phyloP scores from a whole-genome alignment of 495 filamentous ascomycete species.

The Penicillium lividum region DNA sequence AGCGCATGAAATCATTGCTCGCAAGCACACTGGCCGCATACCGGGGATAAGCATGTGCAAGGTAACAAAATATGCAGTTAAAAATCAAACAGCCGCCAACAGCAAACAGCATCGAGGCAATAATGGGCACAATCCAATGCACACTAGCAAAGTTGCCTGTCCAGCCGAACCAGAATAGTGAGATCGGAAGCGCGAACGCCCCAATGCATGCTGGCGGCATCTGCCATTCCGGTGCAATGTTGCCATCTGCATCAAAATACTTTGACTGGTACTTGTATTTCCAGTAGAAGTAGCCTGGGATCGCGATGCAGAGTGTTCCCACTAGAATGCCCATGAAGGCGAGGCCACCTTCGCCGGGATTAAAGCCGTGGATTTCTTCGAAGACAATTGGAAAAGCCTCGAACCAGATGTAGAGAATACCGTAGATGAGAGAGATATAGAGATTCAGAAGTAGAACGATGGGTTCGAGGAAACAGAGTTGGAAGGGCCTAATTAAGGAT shows the following conservation, averaged over 20 bases:
- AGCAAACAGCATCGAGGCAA: slow-evolving; percentile 54
- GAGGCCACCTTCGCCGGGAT: slow-evolving; percentile 45
- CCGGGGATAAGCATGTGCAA: slow-evolving; percentile 45
- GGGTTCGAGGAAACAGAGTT: slow-evolving; percentile 49
- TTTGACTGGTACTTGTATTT: slow-evolving; percentile 39
- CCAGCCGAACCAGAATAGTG: slow-evolving; percentile 64
- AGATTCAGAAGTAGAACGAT: slow-evolving; percentile 54
- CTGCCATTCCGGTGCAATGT: slow-evolving; percentile 44
- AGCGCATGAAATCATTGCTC: slow-evolving; percentile 52
- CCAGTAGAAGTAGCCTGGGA: slow-evolving; percentile 50
- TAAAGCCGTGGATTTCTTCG: slow-evolving; percentile 48
- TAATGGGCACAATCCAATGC: slow-evolving; percentile 62
- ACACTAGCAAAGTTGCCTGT: slow-evolving; percentile 49
- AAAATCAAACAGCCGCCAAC: slow-evolving; percentile 59
- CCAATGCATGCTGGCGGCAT: slow-evolving; percentile 51
- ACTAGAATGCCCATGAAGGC: slow-evolving; percentile 54
- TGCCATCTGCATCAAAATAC: slow-evolving; percentile 39
- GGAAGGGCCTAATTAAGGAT: slow-evolving; percentile 43
- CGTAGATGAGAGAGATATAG: slow-evolving; percentile 55
- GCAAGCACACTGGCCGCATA: slow-evolving; percentile 53
- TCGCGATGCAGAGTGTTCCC: slow-evolving; percentile 33
- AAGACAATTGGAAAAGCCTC: slow-evolving; percentile 59
- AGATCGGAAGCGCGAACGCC: slow-evolving; percentile 49
- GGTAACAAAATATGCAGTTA: slow-evolving; percentile 49
- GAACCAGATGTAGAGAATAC: slow-evolving; percentile 58